Conservation (phyloP, 2,329 filamentous ascomycete species). For the Penicillium sp. region DNA sequence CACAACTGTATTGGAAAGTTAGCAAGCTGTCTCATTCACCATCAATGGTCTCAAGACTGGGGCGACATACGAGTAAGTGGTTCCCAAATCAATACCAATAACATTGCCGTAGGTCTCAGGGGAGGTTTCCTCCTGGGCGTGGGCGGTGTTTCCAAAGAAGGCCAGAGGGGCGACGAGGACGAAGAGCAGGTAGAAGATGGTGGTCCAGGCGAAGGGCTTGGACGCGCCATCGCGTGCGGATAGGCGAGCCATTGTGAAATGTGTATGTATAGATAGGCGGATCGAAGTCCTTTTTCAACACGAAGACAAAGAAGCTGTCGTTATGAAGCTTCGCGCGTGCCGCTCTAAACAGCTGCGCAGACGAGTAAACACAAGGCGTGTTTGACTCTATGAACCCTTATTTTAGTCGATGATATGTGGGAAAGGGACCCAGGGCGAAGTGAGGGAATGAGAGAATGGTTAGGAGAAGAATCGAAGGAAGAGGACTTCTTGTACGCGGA, state of each 20-base stretch:
- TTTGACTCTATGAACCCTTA: conserved; percentile 16
- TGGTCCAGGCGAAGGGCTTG: conserved; percentile 68
- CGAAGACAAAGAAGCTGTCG: conserved; percentile 10
- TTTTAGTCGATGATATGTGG: conserved; percentile 9
- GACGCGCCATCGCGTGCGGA: conserved; percentile 52
- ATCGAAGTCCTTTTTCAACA: conserved; percentile 11
- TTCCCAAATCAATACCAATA: conserved; percentile 92
- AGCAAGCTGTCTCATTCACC: conserved; percentile 5
- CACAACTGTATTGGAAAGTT: conserved; percentile 56
- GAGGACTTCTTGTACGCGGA: conserved; percentile 29
- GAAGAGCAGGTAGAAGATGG: conserved; percentile 83
- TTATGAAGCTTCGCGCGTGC: conserved; percentile 6
- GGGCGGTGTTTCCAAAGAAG: conserved; percentile 61
- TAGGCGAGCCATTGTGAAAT: conserved; percentile 48
- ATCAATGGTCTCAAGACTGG: not conserved
- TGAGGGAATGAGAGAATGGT: conserved; percentile 19
- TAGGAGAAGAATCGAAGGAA: conserved; percentile 14
- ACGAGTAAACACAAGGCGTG: conserved; percentile 11
- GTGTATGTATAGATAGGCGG: conserved; percentile 11
- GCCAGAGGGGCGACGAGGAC: conserved; percentile 77
- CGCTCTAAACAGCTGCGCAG: conserved; percentile 8
- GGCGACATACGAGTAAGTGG: conserved; percentile 54
- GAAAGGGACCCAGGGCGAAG: conserved; percentile 13
- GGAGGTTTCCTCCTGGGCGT: conserved; percentile 63
- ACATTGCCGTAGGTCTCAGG: conserved; percentile 74